Conservation (phyloP, 2,329 filamentous ascomycete genomes). For the Xylariaceae sp. region DNA sequence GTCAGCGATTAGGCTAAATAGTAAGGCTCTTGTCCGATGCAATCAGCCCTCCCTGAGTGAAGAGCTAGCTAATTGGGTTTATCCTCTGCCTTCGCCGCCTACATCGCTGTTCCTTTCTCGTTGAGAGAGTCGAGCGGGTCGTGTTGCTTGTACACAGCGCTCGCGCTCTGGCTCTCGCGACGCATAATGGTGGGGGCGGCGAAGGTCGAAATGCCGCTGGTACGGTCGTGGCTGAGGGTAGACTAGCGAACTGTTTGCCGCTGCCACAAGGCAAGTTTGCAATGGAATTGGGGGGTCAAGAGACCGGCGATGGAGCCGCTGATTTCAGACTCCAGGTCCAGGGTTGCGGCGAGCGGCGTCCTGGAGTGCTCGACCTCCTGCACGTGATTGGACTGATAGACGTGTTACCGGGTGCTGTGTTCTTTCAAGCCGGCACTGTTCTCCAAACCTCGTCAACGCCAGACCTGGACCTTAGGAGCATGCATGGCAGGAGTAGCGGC, state of each 20-base stretch:
- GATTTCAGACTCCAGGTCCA: slow-evolving; percentile 52
- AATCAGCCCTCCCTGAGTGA: no score
- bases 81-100: neutral
- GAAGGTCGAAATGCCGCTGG: slow-evolving; percentile 51
- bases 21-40: no score
- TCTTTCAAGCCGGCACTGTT: slow-evolving; percentile 10
- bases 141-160: neutral
- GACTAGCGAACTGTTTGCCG: slow-evolving; percentile 57
- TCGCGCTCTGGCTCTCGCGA: neutral
- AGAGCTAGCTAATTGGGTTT: no score
- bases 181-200: slow-evolving; percentile 42
- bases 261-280: slow-evolving; percentile 61
- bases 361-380: slow-evolving; percentile 56
- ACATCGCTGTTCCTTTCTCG: neutral
- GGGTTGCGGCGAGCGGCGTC: slow-evolving; percentile 54
- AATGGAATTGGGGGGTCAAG: slow-evolving; percentile 57
- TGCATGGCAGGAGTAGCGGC: neutral
- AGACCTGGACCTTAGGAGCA: no score
- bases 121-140: neutral
- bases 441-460: slow-evolving; percentile 17
- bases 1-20: no score
- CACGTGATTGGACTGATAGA: slow-evolving; percentile 64
- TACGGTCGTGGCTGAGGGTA: slow-evolving; percentile 44
- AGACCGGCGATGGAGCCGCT: slow-evolving; percentile 57
- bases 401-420: slow-evolving; percentile 62